Evolutionary conservation across 495 filamentous ascomycete species (phyloP).

Genomic region (Penicillium goetzii): DNA sequence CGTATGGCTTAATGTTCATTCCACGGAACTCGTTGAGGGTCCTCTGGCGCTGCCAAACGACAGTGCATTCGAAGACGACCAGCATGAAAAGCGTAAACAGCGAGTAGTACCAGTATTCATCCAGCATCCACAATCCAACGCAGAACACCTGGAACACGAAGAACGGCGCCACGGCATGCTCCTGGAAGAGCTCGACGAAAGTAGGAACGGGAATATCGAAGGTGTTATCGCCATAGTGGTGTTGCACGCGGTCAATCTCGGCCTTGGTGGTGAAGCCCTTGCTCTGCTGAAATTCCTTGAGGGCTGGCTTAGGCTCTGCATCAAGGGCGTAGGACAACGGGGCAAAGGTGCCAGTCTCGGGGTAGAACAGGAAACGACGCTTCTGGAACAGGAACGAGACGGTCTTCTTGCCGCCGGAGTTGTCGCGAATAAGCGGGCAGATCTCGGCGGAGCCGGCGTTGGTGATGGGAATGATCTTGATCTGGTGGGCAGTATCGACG

Average conservation of each 20-base stretch:
- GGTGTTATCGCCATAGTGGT: conserved; percentile 95
- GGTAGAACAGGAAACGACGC: conserved; percentile 86
- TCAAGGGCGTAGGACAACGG: conserved; percentile 87
- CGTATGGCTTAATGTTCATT: conserved; percentile 99
- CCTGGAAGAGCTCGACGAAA: conserved; percentile 94
- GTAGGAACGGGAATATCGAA: conserved; percentile 98
- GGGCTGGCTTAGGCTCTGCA: conserved; percentile 72
- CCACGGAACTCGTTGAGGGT: conserved; percentile 97
- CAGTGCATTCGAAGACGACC: conserved; percentile 95
- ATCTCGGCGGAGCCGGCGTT: conserved; percentile 93
- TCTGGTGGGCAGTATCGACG: conserved; percentile 78
- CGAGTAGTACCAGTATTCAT: conserved; percentile 99
- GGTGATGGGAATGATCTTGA: conserved; percentile 89
- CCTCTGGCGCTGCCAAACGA: conserved; percentile 97
- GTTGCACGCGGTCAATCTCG: conserved; percentile 75
- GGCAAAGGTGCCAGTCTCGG: conserved; percentile 69
- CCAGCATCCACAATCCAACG: conserved; percentile 96
- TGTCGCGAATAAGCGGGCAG: conserved; percentile 75
- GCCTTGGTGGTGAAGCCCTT: conserved; percentile 69
- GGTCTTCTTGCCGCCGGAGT: conserved; percentile 69
- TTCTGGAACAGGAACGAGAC: conserved; percentile 97
- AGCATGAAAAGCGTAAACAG: conserved; percentile 99
- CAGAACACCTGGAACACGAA: conserved; percentile 99
- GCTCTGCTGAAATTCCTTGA: conserved; percentile 77
- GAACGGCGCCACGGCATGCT: conserved; percentile 98